Evolutionary conservation across 768 basidiomycete species (phyloP), one percentile per base, ranked within the genome.

Genomic region (Tephrocybe rancida): DNA sequence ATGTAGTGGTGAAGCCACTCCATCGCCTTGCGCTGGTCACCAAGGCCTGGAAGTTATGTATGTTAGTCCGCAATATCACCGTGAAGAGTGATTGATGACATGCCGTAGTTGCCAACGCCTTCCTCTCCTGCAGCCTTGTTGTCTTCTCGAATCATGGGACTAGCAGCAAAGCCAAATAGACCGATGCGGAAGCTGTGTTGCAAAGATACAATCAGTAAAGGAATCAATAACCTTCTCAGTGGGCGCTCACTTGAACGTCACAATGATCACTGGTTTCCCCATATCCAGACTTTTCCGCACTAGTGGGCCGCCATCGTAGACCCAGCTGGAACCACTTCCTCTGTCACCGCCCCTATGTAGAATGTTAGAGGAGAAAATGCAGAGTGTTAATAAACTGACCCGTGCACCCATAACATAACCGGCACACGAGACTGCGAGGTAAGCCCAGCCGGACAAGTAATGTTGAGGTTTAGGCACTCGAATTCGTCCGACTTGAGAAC

Each of bases 371-470:
- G 29, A 59, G 46, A 44, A 54, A 50, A 53, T 37, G 24, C 10
- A 39, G 49, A 9, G 21, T 32, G 48, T 13, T 50, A 50, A 34
- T 22, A 18, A 26, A 73, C 83, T 39, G 61, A 91, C 89, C 90
- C 90, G 70, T 92, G 90, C n/a, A 92, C 74, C 90, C 89, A 92
- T 41, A 90, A 67, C 89, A 92, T 90, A 59, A 92, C 88, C 5
- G 90, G 90, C 14, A 86, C 56, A 38, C 73, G 77, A 35, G 87
- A 85, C 42, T 73, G 71, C 3, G 78, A 61, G 3, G 68, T 73
- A 18, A 84, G 72, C 16, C 80, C 81, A 22, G 78, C 82, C 9
- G 90, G 90, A 51, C 82, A 80, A n/a, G 88, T 89, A 48, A 92
- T 87, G 68, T 89, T 90, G 55, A 92, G 67, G 64, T 90, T 92